Evolutionary conservation across 306 rosid species (phyloP).

Genomic region (Chamaecrista fasciculata): DNA sequence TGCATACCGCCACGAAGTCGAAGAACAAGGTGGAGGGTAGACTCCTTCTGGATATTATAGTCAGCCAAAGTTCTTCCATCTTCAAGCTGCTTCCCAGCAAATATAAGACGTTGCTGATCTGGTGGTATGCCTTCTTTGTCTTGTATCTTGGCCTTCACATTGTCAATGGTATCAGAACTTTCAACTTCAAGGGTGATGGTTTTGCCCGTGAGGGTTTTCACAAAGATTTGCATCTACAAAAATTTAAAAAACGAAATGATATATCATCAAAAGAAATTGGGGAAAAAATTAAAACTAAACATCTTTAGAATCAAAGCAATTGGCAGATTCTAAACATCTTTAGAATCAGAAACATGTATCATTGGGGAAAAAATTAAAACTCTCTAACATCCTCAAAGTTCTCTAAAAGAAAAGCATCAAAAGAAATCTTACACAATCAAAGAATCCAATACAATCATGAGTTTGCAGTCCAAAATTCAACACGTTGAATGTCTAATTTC

Average conservation of each 20-base stretch:
- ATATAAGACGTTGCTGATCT: conserved; percentile 27
- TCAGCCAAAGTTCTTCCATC: not conserved
- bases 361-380: not conserved
- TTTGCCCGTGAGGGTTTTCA: conserved; percentile 32
- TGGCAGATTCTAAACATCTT: not conserved
- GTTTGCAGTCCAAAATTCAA: not conserved
- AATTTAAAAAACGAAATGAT: not conserved
- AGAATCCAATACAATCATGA: not conserved
- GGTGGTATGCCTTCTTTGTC: conserved; percentile 30
- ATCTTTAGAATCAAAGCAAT: not conserved
- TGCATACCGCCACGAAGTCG: conserved; percentile 12
- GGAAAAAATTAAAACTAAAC: not conserved
- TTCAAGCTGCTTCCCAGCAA: conserved; percentile 4
- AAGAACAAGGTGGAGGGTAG: conserved; percentile 11
- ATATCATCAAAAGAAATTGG: not conserved
- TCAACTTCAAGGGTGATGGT: conserved; percentile 28
- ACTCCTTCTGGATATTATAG: conserved; percentile 13
- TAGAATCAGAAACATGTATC: not conserved
- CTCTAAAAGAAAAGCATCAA: not conserved
- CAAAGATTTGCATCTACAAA: conserved; percentile 26
- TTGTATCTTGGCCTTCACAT: conserved; percentile 30
- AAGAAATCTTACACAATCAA: not conserved
- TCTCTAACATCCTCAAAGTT: not conserved
- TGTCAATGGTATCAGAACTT: conserved; percentile 25
- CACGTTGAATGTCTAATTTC: not conserved